Base-by-base conservation (phyloP, 108 stramenopile genomes). In the Bacterosira constricta region DNA sequence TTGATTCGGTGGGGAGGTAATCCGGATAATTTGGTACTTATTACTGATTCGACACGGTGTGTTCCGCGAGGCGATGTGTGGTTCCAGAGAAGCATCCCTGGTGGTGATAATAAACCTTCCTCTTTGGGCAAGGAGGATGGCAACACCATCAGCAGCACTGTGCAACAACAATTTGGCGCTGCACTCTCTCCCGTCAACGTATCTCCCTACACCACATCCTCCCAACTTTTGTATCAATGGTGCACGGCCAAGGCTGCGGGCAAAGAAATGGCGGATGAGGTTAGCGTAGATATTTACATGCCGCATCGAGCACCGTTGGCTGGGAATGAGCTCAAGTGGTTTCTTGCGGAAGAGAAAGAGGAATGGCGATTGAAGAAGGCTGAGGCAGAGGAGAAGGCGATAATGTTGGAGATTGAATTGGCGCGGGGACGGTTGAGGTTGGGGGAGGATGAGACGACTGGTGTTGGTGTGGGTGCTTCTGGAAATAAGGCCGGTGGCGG, bases 401-500 rank as follows among this genome's bases (percentile, higher is more conserved):
- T 95, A 87, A 75, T 91, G 66, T 84, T 82, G 25, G 90, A 95
- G 79, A 89, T 92, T 29, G 94, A 95, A 73, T 49, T 87, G 30
- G 91, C 91, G 31, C 85, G 89, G 66, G 91, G 90, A 46, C 75
- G 84, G 50, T 76, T 95, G 36, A 60, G 89, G 31, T 74, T 95
- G 31, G 88, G 87, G 27, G 90, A 88, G 58, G 38, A 44, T 41
- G 63, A 49, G 25, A 17, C 13, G 3, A 32, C 13, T 18, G 61
- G 10, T 13, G 29, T 18, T 6, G 44, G 30, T 39, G 66, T 36
- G 59, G 44, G 72, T 37, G 70, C 35, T 5, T n/a, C 55, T 56
- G 50, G 53, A 55, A 49, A 11, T 1, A 55, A 21, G 37, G 45
- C 17, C 15, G 52, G 6, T 36, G 45, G 44, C 26, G 66, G 20